Evolutionary conservation across 176 grass and related monocot species (phyloP), one percentile per base, ranked within the genome.

Genomic region (Urochloa ruziziensis): DNA sequence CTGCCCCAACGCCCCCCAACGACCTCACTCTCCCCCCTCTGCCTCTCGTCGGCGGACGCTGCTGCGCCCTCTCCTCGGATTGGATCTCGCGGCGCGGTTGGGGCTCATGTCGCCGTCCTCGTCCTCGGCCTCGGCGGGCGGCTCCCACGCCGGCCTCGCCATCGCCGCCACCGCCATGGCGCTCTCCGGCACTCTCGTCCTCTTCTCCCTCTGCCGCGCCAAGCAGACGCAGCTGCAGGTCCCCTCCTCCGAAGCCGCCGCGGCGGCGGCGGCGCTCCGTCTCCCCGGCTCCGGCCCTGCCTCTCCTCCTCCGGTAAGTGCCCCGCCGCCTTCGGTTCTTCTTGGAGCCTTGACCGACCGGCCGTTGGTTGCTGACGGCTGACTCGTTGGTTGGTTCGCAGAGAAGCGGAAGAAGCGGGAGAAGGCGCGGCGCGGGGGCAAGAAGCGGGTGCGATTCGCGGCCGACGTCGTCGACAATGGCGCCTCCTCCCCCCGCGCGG

Each of bases 371-470:
- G 52, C 19, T 23, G 21, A n/a, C n/a, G 56, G 0, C 56, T 58
- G 56, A 11, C 32, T 34, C 4, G 0, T 34, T 30, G 12, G 5
- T 8, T 32, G 57, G 7, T 14, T 36, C 39, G 70, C 87, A 79
- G 94, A 97, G 83, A 92, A 90, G 85, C 81, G 83, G 72, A 94
- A 75, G 85, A 86, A 71, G 80, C 74, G 44, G 73, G 89, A 83
- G 65, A 88, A 82, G 58, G 74, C 75, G 78, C 71, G 85, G 74
- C 83, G 85, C 30, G 85, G 81, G 75, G 83, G 79, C 76, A 77
- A 82, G 85, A 97, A 94, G 92, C 87, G 81, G 49, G 94, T 97
- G 86, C 90, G 89, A 47, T 97, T 97, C 90, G 92, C 94, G 9
- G 88, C 66, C 59, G 86, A 89, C 74, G 92, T 94, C 69, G 88